Base-by-base conservation (phyloP, 129 eudicot species). In the Sambucus nigra region DNA sequence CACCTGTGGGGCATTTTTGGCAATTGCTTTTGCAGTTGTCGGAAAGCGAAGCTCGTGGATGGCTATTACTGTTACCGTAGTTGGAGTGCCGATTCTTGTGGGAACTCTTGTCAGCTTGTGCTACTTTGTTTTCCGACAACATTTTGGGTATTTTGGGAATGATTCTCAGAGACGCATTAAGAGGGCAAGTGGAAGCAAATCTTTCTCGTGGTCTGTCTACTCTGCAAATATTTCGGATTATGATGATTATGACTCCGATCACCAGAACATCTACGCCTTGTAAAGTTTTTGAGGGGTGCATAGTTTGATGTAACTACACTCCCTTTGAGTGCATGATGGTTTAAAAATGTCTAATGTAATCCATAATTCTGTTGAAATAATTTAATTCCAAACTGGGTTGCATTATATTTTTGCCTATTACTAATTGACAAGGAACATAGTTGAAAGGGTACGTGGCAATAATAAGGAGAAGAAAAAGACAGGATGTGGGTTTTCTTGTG, bases 1-100 rank as follows among this genome's bases (percentile, higher is more conserved):
- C 65, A 91, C 98, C 27, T 91, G 95, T 42, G 98, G 98, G n/a
- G 95, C 98, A 4, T 91, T 81, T 55, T 53, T 88, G 45, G 71
- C 98, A 0, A 82, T 91, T 23, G 94, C 95, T 2, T 91, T 79
- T 59, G 94, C 76, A 25, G 95, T 91, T 4, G 95, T 91, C 1
- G 98, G 98, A 41, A 82, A 79, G 64, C 46, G 61, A 48, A 70
- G 77, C 53, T 62, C 94, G 4, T 85, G 95, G 95, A 85, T 91
- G 95, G 95, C 98, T 15, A 68, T 75, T 16, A 69, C 80, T 15
- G 66, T 91, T 24, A 91, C 98, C 0, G 77, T 71, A 18, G 61
- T 91, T 20, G 98, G 98, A 28, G 83, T 76, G 15, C 79, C 83
- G 4, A 82, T 79, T 47, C 77, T 91, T 14, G 53, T 85, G 1